Evolutionary conservation across 2,329 filamentous ascomycete genomes (phyloP).

Genomic region (Colletotrichum lupini): DNA sequence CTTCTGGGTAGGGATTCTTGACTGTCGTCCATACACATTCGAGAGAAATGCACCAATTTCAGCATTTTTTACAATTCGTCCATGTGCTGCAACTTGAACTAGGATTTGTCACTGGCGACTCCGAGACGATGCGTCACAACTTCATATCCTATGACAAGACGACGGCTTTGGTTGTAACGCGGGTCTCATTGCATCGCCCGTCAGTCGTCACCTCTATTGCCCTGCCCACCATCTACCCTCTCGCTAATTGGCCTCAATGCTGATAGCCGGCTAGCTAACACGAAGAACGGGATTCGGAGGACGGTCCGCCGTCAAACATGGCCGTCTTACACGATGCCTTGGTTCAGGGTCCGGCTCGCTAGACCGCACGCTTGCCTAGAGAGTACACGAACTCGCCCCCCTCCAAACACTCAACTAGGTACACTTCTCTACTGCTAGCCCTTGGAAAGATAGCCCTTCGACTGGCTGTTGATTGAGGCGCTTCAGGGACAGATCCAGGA

Average conservation of each 20-base stretch:
- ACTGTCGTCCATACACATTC: not conserved
- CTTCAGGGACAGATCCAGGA: slow-evolving; percentile 14
- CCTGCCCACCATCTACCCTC: not conserved
- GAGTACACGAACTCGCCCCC: not conserved
- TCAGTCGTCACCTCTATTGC: not conserved
- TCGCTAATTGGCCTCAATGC: not conserved
- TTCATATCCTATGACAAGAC: not conserved
- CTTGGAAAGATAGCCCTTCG: not conserved
- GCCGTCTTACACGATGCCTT: not conserved
- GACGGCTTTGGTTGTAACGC: slow-evolving; percentile 2
- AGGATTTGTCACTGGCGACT: not conserved
- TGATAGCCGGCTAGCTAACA: no score
- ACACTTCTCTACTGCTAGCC: not conserved
- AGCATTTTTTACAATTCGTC: not conserved
- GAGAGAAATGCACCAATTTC: not conserved
- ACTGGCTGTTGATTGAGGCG: slow-evolving; percentile 2
- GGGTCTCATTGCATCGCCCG: not conserved
- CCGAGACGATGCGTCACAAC: not conserved
- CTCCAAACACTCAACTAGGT: not conserved
- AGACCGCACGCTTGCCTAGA: not conserved
- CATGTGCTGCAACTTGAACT: not conserved
- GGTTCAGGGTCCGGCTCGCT: not conserved
- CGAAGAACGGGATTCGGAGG: not conserved
- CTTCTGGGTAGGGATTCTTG: not conserved
- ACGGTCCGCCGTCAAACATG: not conserved